Conservation (phyloP, 176 grass and related monocot species). For the Bolboschoenus planiculmis region DNA sequence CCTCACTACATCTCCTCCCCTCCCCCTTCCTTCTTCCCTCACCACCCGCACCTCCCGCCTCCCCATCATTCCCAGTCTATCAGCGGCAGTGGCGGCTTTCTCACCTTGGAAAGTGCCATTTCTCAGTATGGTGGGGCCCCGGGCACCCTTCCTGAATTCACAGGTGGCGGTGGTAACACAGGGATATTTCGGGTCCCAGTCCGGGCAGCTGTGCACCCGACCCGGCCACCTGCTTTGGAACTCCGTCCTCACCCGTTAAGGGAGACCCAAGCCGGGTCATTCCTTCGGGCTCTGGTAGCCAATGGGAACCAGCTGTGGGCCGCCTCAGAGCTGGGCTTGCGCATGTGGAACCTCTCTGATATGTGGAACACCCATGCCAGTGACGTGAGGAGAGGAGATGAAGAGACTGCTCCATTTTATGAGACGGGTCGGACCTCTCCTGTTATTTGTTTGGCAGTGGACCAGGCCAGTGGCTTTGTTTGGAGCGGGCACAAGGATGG, state of each 20-base stretch:
- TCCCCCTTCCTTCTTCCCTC: slow-evolving; percentile 24
- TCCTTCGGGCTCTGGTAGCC: slow-evolving; percentile 53
- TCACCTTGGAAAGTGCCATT: slow-evolving; percentile 77
- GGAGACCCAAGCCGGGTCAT: slow-evolving; percentile 78
- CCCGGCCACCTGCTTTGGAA: slow-evolving; percentile 63
- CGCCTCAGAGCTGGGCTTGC: slow-evolving; percentile 58
- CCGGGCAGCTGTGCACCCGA: slow-evolving; percentile 73
- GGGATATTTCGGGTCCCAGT: slow-evolving; percentile 75
- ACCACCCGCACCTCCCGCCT: slow-evolving; percentile 34
- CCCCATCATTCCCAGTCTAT: slow-evolving; percentile 1
- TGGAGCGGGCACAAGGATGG: slow-evolving; percentile 96
- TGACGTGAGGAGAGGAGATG: slow-evolving; percentile 55
- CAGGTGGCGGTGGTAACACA: slow-evolving; percentile 43
- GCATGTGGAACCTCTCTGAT: slow-evolving; percentile 50
- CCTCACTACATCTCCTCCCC: slow-evolving; percentile 33
- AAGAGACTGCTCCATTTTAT: slow-evolving; percentile 73
- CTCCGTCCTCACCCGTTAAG: slow-evolving; percentile 69
- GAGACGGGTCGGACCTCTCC: slow-evolving; percentile 62
- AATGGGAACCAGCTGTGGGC: slow-evolving; percentile 61
- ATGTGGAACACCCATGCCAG: slow-evolving; percentile 24
- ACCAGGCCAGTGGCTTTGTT: slow-evolving; percentile 57
- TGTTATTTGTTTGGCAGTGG: slow-evolving; percentile 67
- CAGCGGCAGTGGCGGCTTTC: slow-evolving; percentile 38
- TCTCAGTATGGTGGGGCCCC: slow-evolving; percentile 60
- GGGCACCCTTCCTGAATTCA: slow-evolving; percentile 70